These are phyloP conservation scores for Xanthoparmelia taractica DNA, from an alignment of 495 filamentous ascomycete genomes.

Conservation along the genomic window DNA sequence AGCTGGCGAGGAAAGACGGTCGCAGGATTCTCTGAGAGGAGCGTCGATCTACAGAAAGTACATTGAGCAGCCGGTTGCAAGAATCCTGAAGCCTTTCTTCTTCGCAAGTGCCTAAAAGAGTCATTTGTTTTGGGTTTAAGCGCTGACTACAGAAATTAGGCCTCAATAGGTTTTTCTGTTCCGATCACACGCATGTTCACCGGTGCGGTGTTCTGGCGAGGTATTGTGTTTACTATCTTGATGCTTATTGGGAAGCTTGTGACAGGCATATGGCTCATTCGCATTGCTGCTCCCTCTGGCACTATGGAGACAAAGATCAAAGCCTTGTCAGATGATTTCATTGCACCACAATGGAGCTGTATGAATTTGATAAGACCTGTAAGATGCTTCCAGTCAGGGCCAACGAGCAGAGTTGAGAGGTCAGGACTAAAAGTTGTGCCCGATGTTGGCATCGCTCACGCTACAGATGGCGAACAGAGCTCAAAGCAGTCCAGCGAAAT, in stretches of 20 bases:
- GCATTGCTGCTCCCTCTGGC: slow-evolving; percentile 29
- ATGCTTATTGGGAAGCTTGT: slow-evolving; percentile 60
- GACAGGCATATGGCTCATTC: slow-evolving; percentile 58
- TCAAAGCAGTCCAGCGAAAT: background rate
- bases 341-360: background rate
- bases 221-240: slow-evolving; percentile 59
- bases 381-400: background rate
- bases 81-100: slow-evolving; percentile 58
- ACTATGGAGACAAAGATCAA: background rate
- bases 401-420: background rate
- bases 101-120: slow-evolving; percentile 42
- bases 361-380: background rate
- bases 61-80: slow-evolving; percentile 1
- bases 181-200: slow-evolving; percentile 64
- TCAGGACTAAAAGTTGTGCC: background rate
- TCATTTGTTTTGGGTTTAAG: slow-evolving; percentile 14
- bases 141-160: slow-evolving; percentile 17
- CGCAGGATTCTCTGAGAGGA: background rate
- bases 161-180: slow-evolving; percentile 73
- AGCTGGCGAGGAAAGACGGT: background rate
- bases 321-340: background rate
- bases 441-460: background rate
- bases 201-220: slow-evolving; percentile 58
- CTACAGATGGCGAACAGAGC: background rate
- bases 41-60: background rate